These are phyloP conservation scores for Lentinula novae-zelandiae DNA, from an alignment of 1,284 basidiomycete species.

Conservation along the genomic window DNA sequence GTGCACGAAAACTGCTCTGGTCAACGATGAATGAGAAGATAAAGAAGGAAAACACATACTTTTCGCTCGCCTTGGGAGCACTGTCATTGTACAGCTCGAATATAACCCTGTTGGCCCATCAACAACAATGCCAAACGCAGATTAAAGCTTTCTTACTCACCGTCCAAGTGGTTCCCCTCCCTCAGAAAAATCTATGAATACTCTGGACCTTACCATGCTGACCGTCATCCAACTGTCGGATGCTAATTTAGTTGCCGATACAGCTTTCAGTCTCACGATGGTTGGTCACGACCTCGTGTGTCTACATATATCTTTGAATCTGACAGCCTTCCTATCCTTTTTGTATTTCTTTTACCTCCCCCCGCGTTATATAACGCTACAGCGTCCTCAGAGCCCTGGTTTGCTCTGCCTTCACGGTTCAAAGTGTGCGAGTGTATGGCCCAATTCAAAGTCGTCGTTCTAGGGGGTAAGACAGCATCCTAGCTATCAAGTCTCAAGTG, in stretches of 20 bases:
- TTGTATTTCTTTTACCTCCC: not conserved
- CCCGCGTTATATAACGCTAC: not conserved
- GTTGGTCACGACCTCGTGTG: slow-evolving; percentile 7
- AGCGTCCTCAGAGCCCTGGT: not conserved
- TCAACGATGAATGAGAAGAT: not conserved
- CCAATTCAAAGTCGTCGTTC: slow-evolving; percentile 71
- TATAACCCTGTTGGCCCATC: slow-evolving; percentile 47
- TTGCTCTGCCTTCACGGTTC: not conserved
- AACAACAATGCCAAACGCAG: slow-evolving; percentile 5
- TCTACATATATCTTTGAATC: not conserved
- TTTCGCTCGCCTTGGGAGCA: slow-evolving; percentile 79
- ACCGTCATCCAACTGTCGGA: not conserved
- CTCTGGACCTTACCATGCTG: slow-evolving; percentile 47
- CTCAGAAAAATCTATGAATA: slow-evolving; percentile 66
- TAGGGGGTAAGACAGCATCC: slow-evolving; percentile 54
- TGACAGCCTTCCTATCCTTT: not conserved
- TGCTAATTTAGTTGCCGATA: not conserved
- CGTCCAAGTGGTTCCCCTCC: slow-evolving; percentile 55
- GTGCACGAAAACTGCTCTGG: slow-evolving; percentile 68
- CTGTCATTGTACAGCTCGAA: slow-evolving; percentile 79
- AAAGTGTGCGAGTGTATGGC: slow-evolving; percentile 38
- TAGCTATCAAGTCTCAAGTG: not conserved
- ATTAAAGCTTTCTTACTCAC: slow-evolving; percentile 30
- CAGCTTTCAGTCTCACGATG: not conserved
- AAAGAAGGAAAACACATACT: slow-evolving; percentile 38